A percentile compares a stretch with the other conserved stretches of the same genome.
These are phyloP conservation scores for Talaromyces trachyspermus DNA, from an alignment of 495 filamentous ascomycete species.

Conservation along the genomic window DNA sequence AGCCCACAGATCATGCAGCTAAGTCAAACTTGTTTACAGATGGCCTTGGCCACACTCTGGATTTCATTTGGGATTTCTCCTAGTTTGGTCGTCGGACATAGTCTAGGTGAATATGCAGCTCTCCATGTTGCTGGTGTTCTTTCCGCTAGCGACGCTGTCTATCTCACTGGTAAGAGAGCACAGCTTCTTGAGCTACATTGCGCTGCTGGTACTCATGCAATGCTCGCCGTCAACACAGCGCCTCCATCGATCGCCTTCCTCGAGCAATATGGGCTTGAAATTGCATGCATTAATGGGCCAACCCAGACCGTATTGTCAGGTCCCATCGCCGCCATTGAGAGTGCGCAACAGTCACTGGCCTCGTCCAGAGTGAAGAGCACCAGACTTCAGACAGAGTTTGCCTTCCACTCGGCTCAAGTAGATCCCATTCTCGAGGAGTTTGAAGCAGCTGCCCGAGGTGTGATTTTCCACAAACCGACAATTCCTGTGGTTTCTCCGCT, in stretches of 20 bases:
- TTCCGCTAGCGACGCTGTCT: conserved; percentile 64
- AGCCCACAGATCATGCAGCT: conserved; percentile 23
- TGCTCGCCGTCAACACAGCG: conserved; percentile 23
- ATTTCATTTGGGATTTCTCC: conserved; percentile 26
- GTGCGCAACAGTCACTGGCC: conserved; percentile 46
- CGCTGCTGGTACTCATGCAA: conserved; percentile 48
- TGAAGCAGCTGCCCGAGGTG: conserved; percentile 43
- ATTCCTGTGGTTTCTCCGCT: conserved; percentile 54
- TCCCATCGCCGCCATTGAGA: conserved; percentile 39
- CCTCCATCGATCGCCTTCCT: not conserved
- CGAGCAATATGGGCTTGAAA: conserved; percentile 20
- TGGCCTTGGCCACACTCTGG: conserved; percentile 29
- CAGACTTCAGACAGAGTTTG: conserved; percentile 37
- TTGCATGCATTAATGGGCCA: conserved; percentile 48
- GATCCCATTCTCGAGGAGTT: conserved; percentile 62
- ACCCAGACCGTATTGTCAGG: conserved; percentile 46
- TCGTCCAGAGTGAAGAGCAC: conserved; percentile 27
- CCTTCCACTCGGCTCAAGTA: conserved; percentile 66
- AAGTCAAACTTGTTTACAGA: conserved; percentile 24
- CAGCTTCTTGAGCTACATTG: conserved; percentile 57
- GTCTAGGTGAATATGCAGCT: conserved; percentile 74
- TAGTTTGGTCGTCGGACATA: conserved; percentile 33
- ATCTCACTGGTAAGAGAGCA: conserved; percentile 63
- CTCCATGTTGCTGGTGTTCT: conserved; percentile 71
- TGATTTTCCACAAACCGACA: conserved; percentile 30